phyloP scores from a whole-genome alignment of 2,329 filamentous ascomycete genomes.

The Colletotrichum cuscutae region DNA sequence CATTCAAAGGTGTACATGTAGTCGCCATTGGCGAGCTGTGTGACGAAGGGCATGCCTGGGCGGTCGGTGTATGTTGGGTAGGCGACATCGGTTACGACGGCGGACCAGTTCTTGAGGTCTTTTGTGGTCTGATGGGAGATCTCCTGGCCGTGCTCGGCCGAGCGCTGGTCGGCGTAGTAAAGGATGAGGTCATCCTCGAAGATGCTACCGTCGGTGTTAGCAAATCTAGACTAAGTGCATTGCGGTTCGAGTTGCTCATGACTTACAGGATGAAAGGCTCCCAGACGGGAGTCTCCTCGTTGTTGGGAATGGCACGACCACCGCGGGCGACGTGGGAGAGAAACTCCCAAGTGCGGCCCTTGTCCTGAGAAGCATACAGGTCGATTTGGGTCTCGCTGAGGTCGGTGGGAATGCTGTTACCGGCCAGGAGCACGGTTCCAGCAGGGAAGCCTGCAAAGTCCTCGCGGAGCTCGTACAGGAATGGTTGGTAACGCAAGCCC shows the following conservation, averaged over 20 bases:
- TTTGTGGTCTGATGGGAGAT: constrained; percentile 71
- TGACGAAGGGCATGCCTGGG: constrained; percentile 75
- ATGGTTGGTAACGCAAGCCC: constrained; percentile 76
- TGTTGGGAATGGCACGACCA: constrained; percentile 69
- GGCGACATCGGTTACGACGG: constrained; percentile 67
- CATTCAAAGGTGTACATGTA: constrained; percentile 76
- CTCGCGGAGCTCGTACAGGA: constrained; percentile 71
- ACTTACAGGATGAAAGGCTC: constrained; percentile 71
- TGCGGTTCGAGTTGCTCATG: too few species aligned
- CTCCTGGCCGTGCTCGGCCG: constrained; percentile 74
- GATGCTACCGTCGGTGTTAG: constrained; percentile 46
- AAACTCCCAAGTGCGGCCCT: constrained; percentile 73
- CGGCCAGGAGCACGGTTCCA: constrained; percentile 72
- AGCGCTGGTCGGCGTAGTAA: constrained; percentile 79
- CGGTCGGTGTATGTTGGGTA: constrained; percentile 71
- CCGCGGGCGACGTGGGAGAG: constrained; percentile 73
- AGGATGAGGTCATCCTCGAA: constrained; percentile 69
- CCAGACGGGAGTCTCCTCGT: constrained; percentile 77
- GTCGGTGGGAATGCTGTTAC: constrained; percentile 68
- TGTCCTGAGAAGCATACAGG: constrained; percentile 72
- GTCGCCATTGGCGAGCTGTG: constrained; percentile 65
- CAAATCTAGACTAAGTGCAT: too few species aligned
- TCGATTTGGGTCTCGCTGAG: constrained; percentile 74
- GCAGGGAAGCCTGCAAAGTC: constrained; percentile 66
- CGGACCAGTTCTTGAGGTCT: constrained; percentile 69